These are phyloP conservation scores for Porcisia deanei DNA, from an alignment of 208 protist species.

Conservation along the genomic window DNA sequence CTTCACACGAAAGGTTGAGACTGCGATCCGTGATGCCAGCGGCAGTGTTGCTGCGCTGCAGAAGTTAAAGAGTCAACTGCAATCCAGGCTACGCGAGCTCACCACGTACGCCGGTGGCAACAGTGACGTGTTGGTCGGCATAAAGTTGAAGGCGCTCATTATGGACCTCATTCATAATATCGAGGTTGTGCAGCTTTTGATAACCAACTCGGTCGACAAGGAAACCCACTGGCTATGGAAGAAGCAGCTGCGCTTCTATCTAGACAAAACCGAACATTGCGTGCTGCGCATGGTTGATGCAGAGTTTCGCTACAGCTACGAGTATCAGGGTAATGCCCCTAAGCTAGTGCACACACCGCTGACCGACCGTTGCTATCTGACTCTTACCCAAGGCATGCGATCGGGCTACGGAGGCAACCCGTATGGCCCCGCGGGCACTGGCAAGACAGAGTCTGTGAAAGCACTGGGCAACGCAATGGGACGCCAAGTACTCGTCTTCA, in stretches of 20 bases:
- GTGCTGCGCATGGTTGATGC: slow-evolving; percentile 95
- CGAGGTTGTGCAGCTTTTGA: slow-evolving; percentile 94
- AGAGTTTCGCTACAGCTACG: slow-evolving; percentile 97
- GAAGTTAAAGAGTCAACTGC: slow-evolving; percentile 75
- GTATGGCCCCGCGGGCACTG: slow-evolving; percentile 98
- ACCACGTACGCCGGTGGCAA: slow-evolving; percentile 82
- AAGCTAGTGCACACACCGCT: slow-evolving; percentile 98
- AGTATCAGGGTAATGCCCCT: slow-evolving; percentile 98
- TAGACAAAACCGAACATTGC: slow-evolving; percentile 63
- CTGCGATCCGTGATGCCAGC: slow-evolving; percentile 77
- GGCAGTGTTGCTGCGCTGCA: slow-evolving; percentile 63
- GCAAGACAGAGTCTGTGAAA: slow-evolving; percentile 99
- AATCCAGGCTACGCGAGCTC: slow-evolving; percentile 81
- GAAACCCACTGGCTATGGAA: slow-evolving; percentile 95
- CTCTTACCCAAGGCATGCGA: slow-evolving; percentile 97
- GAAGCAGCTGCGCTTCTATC: slow-evolving; percentile 97
- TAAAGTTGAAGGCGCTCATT: slow-evolving; percentile 97
- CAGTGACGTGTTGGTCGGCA: slow-evolving; percentile 82
- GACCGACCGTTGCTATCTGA: slow-evolving; percentile 98
- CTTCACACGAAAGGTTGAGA: slow-evolving; percentile 92
- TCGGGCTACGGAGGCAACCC: slow-evolving; percentile 98
- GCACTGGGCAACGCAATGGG: slow-evolving; percentile 97
- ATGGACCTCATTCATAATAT: slow-evolving; percentile 99
- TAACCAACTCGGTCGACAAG: slow-evolving; percentile 73
- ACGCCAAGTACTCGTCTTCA: slow-evolving; percentile 98